Percentiles rank a stretch among this genome's conserved stretches.
Evolutionary conservation across 768 basidiomycete genomes (phyloP).

Genomic region (Mycena galericulata): DNA sequence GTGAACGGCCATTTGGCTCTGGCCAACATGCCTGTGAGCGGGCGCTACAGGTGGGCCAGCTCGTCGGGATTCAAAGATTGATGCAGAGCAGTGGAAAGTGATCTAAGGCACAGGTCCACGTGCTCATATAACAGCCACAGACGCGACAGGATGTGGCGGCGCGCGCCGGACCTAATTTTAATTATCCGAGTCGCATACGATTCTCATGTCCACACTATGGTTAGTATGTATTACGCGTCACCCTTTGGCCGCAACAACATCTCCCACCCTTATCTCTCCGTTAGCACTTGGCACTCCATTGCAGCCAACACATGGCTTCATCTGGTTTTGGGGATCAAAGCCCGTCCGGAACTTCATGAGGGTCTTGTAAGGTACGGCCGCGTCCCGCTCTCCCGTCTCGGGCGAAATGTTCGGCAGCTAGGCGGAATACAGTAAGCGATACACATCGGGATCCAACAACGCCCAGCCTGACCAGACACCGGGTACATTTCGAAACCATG

Average conservation of each 20-base stretch:
- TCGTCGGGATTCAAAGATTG: conserved; percentile 13
- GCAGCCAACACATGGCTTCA: conserved; percentile 74
- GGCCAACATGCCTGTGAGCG: conserved; percentile 37
- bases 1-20: conserved; percentile 55
- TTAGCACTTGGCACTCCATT: conserved; percentile 65
- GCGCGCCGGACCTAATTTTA: too few species aligned
- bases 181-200: too few species aligned
- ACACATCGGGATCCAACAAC: background rate
- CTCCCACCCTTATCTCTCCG: conserved; percentile 73
- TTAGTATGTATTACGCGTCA: too few species aligned
- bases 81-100: background rate
- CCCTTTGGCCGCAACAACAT: conserved; percentile 51
- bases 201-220: too few species aligned
- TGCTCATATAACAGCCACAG: background rate
- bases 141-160: too few species aligned
- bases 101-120: background rate
- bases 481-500: conserved; percentile 75
- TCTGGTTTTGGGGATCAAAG: conserved; percentile 56
- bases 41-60: conserved; percentile 22
- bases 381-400: conserved; percentile 71
- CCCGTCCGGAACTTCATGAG: conserved; percentile 79
- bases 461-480: conserved; percentile 71
- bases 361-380: conserved; percentile 81
- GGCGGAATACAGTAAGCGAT: conserved; percentile 22
- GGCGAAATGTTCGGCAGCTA: conserved; percentile 83